Base-by-base conservation (phyloP, 495 filamentous ascomycete species). In the Aspergillus coremiiformis region DNA sequence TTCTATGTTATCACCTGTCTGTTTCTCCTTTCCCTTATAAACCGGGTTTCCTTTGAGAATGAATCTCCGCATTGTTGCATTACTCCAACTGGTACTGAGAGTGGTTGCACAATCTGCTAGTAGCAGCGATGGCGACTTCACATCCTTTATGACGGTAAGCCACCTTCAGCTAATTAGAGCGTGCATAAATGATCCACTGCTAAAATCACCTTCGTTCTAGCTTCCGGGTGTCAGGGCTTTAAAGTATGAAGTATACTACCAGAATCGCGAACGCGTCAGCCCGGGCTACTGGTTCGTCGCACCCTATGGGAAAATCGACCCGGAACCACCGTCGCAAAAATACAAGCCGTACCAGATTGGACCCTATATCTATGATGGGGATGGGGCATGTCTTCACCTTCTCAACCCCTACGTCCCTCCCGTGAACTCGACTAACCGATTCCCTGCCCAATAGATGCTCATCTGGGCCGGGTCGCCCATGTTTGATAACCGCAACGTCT, bases 351-450 rank as follows among this genome's bases (percentile, higher is more conserved):
- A 61, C 42, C 67, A 70, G 55, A 55, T 59, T 15, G 68, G 68
- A 10, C 69, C 69, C 0, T 65, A 73, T 56, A 70, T 73, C 44
- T 73, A 67, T 37, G 67, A 70, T 54, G 52, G 53, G 5, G 60
- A 70, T 45, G 67, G 67, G 15, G 68, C 67, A 63, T 32, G 66
- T 65, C 22, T 37, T 24, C 4, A 15, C 20, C 5, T 7, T 65
- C 22, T 37, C 32, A 10, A 15, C 20, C 5, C 4, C n/a, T 9
- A 17, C 30, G 30, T 24, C 32, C n/a, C n/a, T 8, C 14, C 37
- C 24, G 15, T 33, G 3, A 14, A 17, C 44, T 7, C 39, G 12
- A 10, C 54, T 5, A 23, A 14, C n/a, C 1, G 14, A 1, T 22
- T 12, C 17, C 54, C 57, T 41, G 53, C 32, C 11, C 32, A 35